Percentiles rank a stretch among this genome's conserved stretches.
Evolutionary conservation across 2,329 filamentous ascomycete genomes (phyloP).

Genomic region (Aureobasidium subglaciale): DNA sequence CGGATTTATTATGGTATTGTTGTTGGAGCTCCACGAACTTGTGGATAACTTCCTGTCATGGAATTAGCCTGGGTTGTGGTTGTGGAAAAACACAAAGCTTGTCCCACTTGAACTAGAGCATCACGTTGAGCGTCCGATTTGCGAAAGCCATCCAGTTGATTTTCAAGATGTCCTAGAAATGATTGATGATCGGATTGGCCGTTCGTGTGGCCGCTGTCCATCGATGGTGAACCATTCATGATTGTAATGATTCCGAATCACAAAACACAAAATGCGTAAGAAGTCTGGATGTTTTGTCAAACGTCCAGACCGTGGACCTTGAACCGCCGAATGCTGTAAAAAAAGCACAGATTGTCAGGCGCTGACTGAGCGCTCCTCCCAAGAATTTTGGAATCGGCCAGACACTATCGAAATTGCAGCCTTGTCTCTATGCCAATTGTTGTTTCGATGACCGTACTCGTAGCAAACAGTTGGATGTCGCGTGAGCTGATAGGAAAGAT

Average conservation of each 20-base stretch:
- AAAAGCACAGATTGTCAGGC: too few relatives aligned
- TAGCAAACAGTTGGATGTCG: background rate
- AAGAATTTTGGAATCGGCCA: too few relatives aligned
- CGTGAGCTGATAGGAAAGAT: background rate
- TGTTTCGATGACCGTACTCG: background rate
- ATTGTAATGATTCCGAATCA: background rate
- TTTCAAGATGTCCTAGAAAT: background rate
- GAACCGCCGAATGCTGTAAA: too few relatives aligned
- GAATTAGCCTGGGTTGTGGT: background rate
- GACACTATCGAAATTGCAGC: too few relatives aligned
- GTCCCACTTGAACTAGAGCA: constrained; percentile 20
- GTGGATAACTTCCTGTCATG: constrained; percentile 23
- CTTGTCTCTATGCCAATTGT: background rate
- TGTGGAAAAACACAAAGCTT: background rate
- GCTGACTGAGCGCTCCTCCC: too few relatives aligned
- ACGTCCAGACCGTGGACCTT: background rate
- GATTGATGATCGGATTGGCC: background rate
- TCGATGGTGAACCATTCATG: background rate
- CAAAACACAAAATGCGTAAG: background rate
- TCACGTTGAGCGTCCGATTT: constrained; percentile 27
- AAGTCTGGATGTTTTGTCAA: background rate
- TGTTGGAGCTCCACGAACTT: constrained; percentile 28
- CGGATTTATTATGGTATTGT: constrained; percentile 27
- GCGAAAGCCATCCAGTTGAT: constrained; percentile 26
- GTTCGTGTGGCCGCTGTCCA: background rate